phyloP scores from a whole-genome alignment of 257 asterid genomes.

The Solanum clarkiae region DNA sequence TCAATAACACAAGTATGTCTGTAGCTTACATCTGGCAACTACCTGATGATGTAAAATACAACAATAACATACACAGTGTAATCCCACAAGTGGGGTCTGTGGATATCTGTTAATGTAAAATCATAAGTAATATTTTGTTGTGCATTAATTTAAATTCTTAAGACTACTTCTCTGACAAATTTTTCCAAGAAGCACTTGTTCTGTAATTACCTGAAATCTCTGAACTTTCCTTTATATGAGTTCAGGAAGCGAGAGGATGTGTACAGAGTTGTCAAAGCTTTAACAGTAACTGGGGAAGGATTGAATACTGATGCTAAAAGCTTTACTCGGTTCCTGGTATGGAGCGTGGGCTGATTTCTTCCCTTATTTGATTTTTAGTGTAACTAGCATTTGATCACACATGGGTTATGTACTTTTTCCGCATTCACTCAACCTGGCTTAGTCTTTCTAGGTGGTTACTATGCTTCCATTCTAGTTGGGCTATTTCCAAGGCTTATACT shows the following conservation, averaged over 20 bases:
- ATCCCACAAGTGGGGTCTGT: no score
- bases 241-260: constrained; percentile 85
- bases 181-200: not conserved
- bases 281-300: constrained; percentile 49
- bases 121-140: not conserved
- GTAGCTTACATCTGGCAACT: not conserved
- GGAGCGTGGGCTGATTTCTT: constrained; percentile 12
- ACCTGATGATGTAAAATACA: not conserved
- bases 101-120: not conserved
- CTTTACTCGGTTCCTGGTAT: constrained; percentile 62
- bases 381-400: not conserved
- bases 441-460: not conserved
- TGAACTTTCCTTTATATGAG: constrained; percentile 3
- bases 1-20: not conserved
- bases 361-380: not conserved
- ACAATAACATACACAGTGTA: no score
- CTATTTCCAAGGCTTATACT: not conserved
- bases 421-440: not conserved
- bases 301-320: constrained; percentile 57
- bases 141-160: not conserved
- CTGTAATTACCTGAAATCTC: not conserved
- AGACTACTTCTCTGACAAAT: not conserved
- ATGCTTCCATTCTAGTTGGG: not conserved
- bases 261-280: constrained; percentile 76
- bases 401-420: not conserved